Evolutionary conservation across 2,329 filamentous ascomycete species (phyloP).

Genomic region (Venturia carpophila): DNA sequence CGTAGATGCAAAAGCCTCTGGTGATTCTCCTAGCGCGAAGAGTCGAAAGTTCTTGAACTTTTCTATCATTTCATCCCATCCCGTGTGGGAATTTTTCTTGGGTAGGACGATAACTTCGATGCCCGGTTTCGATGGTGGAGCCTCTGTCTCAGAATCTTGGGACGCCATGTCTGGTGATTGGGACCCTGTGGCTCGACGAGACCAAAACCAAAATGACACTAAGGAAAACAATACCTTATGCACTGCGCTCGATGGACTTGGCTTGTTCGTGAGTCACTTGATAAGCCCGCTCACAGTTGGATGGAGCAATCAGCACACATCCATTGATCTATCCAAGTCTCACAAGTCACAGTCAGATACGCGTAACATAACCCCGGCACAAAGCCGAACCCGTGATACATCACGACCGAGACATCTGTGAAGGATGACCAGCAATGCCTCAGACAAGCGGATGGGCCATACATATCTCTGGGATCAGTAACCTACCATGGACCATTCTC

Average conservation of each 20-base stretch:
- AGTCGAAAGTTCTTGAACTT: conserved; percentile 23
- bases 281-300: neutral
- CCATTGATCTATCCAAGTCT: too few species aligned
- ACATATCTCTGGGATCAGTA: neutral
- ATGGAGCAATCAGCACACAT: too few species aligned
- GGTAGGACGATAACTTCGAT: conserved; percentile 13
- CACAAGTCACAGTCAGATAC: neutral
- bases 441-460: neutral
- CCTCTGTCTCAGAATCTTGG: conserved; percentile 7
- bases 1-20: conserved; percentile 27
- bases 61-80: conserved; percentile 12
- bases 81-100: neutral
- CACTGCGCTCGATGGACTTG: neutral
- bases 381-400: neutral
- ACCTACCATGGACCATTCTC: neutral
- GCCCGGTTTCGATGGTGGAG: neutral
- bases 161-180: neutral
- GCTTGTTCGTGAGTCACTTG: conserved; percentile 5
- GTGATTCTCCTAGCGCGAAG: conserved; percentile 23
- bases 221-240: neutral
- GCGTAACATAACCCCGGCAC: neutral
- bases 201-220: neutral
- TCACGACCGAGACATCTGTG: conserved; percentile 10
- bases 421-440: conserved; percentile 7
- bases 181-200: neutral